Percentiles rank a stretch among this genome's conserved stretches.
These are phyloP conservation scores for Curvularia verruculosa DNA, from an alignment of 2,329 filamentous ascomycete genomes.

Conservation along the genomic window DNA sequence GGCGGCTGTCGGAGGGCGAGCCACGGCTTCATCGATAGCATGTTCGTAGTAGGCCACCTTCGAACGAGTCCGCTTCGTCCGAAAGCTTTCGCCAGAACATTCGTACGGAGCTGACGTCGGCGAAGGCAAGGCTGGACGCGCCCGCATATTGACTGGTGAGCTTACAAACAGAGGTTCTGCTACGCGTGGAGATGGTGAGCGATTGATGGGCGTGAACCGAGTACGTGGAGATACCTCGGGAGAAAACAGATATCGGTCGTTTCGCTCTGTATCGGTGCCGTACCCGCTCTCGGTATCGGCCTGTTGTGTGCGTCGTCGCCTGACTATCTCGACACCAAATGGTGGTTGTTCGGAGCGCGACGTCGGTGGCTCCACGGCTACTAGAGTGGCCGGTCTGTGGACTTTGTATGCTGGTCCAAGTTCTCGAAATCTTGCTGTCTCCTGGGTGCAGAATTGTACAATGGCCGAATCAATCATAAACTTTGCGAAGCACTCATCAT, in stretches of 20 bases:
- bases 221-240: conserved; percentile 50
- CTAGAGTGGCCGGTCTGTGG: not conserved
- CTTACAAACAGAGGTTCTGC: conserved; percentile 18
- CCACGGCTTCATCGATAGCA: conserved; percentile 2
- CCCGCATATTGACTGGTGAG: conserved; percentile 16
- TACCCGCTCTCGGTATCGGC: conserved; percentile 51
- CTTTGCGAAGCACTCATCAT: conserved; percentile 65
- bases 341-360: conserved; percentile 23
- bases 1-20: conserved; percentile 12
- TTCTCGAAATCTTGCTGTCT: conserved; percentile 47
- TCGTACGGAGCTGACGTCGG: conserved; percentile 25
- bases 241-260: conserved; percentile 46
- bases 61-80: conserved; percentile 39
- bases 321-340: conserved; percentile 16
- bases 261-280: conserved; percentile 50
- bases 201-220: conserved; percentile 52
- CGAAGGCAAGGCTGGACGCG: conserved; percentile 9
- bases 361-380: conserved; percentile 16
- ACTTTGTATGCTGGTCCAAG: conserved; percentile 30
- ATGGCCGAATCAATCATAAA: conserved; percentile 52
- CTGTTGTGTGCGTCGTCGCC: conserved; percentile 19
- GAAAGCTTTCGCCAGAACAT: conserved; percentile 14
- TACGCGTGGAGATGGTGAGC: conserved; percentile 20
- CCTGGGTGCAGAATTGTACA: conserved; percentile 44
- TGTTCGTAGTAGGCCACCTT: conserved; percentile 24